Conservation (phyloP, 2,329 filamentous ascomycete genomes). For the Aspergillus aculeatinus region DNA sequence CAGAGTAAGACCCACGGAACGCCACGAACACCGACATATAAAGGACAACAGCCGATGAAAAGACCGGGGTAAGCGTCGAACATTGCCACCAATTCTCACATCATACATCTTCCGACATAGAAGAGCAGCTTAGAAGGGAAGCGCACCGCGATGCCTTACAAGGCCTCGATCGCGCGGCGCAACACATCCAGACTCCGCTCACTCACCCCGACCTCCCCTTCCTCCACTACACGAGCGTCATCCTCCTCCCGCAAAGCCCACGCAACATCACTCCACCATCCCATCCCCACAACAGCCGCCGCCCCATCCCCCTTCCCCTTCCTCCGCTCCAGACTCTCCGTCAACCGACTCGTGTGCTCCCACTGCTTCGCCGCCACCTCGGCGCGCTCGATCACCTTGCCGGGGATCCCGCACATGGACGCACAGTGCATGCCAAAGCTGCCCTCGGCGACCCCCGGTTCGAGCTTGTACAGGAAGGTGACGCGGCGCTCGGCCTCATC, state of each 20-base stretch:
- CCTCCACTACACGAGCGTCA: constrained; percentile 23
- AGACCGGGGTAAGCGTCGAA: too few relatives aligned
- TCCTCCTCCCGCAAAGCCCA: constrained; percentile 64
- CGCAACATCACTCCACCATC: constrained; percentile 82
- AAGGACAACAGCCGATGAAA: too few relatives aligned
- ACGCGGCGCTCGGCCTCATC: constrained; percentile 80
- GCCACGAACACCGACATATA: too few relatives aligned
- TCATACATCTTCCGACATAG: too few relatives aligned
- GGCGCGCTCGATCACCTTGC: constrained; percentile 77
- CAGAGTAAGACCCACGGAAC: too few relatives aligned
- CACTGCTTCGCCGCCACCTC: constrained; percentile 87
- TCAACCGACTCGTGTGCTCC: constrained; percentile 90
- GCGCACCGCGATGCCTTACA: constrained; percentile 37
- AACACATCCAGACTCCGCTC: constrained; percentile 58
- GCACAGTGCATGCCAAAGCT: constrained; percentile 99
- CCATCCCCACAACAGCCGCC: constrained; percentile 67
- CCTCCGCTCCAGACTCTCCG: constrained; percentile 80
- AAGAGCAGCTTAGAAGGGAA: too few relatives aligned
- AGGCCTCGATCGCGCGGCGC: constrained; percentile 55
- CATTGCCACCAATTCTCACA: too few relatives aligned
- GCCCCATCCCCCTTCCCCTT: constrained; percentile 56
- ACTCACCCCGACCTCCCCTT: constrained; percentile 37
- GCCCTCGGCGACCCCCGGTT: constrained; percentile 89
- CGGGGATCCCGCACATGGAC: constrained; percentile 92
- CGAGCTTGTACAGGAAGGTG: constrained; percentile 94